Conservation (phyloP, 2,329 filamentous ascomycete genomes). For the Sporothrix mexicana region DNA sequence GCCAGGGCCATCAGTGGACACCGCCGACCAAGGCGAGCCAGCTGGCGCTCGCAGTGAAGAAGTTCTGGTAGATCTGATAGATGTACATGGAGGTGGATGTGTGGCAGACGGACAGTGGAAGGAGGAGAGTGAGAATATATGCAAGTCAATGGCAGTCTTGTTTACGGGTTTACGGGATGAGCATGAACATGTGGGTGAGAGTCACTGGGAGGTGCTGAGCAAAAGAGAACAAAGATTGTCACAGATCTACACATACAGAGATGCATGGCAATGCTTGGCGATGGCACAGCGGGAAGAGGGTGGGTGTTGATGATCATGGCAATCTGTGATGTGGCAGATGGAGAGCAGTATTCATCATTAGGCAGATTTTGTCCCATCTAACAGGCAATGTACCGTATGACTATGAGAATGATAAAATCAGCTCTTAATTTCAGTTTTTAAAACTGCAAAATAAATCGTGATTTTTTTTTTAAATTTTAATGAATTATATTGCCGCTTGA, state of each 20-base stretch:
- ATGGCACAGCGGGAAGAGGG: neutral
- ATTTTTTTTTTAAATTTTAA: too few relatives aligned
- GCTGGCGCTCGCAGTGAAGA: neutral
- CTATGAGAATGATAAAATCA: neutral
- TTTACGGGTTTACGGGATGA: too few relatives aligned
- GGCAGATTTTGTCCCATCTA: too few relatives aligned
- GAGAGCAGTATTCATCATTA: too few relatives aligned
- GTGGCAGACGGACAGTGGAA: neutral
- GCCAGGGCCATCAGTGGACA: conserved; percentile 32
- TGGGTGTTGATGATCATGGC: neutral
- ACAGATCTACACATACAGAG: neutral
- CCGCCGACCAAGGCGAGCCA: conserved; percentile 26
- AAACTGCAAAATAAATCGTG: too few relatives aligned
- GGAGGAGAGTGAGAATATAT: neutral
- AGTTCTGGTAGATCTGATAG: conserved; percentile 39
- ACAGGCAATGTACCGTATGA: too few relatives aligned
- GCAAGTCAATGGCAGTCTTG: neutral
- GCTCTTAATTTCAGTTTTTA: too few relatives aligned
- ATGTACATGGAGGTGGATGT: neutral
- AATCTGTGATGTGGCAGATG: too few relatives aligned
- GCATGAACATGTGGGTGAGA: neutral
- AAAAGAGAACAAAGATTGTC: too few relatives aligned
- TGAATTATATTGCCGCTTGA: too few relatives aligned
- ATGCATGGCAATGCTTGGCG: neutral
- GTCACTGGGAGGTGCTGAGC: too few relatives aligned